A percentile compares a stretch with the other conserved stretches of the same genome.
Conservation (phyloP, 2,329 filamentous ascomycete genomes). For the Xylaria sp. region DNA sequence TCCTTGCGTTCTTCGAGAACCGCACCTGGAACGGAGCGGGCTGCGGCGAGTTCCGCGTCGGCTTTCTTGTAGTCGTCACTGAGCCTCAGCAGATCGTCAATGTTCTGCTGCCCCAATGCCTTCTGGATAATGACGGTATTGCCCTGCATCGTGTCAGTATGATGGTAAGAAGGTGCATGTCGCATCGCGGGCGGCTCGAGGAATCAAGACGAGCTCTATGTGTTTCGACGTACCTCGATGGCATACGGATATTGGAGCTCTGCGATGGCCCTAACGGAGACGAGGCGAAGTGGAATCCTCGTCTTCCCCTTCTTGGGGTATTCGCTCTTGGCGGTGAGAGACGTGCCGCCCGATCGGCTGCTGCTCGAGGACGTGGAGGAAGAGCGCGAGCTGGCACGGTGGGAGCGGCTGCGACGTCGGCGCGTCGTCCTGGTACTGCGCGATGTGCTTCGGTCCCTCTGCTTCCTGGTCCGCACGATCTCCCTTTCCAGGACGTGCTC, state of each 20-base stretch:
- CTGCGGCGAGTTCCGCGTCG: constrained; percentile 58
- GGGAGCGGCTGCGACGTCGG: constrained; percentile 49
- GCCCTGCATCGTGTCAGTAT: constrained; percentile 66
- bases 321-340: constrained; percentile 63
- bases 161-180: neutral
- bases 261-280: constrained; percentile 82
- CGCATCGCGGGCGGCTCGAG: neutral
- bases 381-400: constrained; percentile 55
- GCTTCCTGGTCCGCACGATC: constrained; percentile 61
- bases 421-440: constrained; percentile 50
- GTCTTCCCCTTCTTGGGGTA: constrained; percentile 91
- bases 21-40: constrained; percentile 60
- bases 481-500: constrained; percentile 72
- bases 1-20: constrained; percentile 61
- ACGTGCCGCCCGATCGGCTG: constrained; percentile 57
- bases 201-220: neutral
- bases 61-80: constrained; percentile 79
- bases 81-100: constrained; percentile 86
- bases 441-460: constrained; percentile 58
- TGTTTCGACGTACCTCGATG: constrained; percentile 75
- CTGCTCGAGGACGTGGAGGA: constrained; percentile 59
- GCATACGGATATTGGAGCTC: constrained; percentile 88
- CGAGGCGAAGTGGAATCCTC: constrained; percentile 82
- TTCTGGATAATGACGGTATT: constrained; percentile 83
- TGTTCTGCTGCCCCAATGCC: constrained; percentile 88